phyloP scores from a whole-genome alignment of 192 early-diverging fungal genomes.

The Rhizoclosmatium globosum region DNA sequence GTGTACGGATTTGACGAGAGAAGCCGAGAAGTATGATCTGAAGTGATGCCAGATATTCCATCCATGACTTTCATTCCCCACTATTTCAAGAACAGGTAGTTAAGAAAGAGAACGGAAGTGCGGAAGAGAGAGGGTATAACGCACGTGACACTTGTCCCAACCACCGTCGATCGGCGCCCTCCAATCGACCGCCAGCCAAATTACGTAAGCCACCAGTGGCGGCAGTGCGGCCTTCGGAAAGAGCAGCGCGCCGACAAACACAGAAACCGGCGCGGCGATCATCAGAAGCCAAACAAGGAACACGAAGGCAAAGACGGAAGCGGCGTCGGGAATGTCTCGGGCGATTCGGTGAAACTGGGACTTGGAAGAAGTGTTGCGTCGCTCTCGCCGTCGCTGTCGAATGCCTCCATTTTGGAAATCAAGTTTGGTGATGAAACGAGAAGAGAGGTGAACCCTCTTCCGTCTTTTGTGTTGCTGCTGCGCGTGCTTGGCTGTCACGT shows the following conservation, averaged over 20 bases:
- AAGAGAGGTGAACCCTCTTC: background rate
- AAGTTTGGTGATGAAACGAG: background rate
- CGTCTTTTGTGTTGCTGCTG: no score
- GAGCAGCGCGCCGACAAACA: background rate
- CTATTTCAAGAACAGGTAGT: background rate
- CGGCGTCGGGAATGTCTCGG: background rate
- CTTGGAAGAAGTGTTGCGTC: background rate
- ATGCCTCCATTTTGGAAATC: background rate
- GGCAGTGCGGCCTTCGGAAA: background rate
- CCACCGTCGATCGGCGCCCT: slow-evolving; percentile 2
- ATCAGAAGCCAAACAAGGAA: background rate
- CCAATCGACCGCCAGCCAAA: slow-evolving; percentile 2
- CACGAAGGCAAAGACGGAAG: slow-evolving; percentile 12
- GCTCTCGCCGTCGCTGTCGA: slow-evolving; percentile 10
- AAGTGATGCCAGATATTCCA: slow-evolving; percentile 31
- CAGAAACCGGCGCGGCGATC: background rate
- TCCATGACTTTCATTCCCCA: slow-evolving; percentile 6
- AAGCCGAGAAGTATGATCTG: slow-evolving; percentile 38
- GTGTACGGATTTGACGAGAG: slow-evolving; percentile 37
- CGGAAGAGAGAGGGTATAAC: background rate
- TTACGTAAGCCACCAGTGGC: background rate
- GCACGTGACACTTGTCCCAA: background rate
- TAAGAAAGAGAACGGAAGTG: background rate
- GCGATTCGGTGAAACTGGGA: background rate
- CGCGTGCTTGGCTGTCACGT: no score